These are phyloP conservation scores for carrot (Daucus carota) DNA, from an alignment of 129 eudicot genomes.

Conservation along the genomic window DNA sequence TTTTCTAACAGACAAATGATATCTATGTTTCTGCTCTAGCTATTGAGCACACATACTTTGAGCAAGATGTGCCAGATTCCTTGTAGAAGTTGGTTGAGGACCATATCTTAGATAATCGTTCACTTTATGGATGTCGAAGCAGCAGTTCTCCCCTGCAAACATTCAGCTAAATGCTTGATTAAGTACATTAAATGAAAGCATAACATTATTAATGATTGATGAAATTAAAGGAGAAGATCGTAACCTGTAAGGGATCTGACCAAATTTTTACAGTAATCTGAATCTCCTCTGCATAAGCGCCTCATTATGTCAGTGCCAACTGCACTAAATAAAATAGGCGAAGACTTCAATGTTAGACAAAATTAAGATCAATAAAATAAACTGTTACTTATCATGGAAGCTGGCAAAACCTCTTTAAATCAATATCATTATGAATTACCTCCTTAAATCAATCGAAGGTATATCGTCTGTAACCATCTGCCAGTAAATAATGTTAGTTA, in stretches of 20 bases:
- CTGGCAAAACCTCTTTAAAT: neutral
- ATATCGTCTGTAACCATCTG: neutral
- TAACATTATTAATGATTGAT: neutral
- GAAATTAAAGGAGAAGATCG: neutral
- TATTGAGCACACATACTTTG: neutral
- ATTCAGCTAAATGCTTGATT: neutral
- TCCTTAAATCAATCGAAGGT: neutral
- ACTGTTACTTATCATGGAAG: too few relatives aligned
- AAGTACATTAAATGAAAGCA: neutral
- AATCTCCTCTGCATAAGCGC: neutral
- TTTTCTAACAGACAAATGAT: neutral
- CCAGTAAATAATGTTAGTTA: neutral
- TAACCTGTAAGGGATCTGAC: neutral
- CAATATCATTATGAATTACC: neutral
- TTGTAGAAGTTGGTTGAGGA: conserved; percentile 4
- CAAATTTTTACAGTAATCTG: neutral
- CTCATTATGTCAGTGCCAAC: neutral
- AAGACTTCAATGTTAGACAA: neutral
- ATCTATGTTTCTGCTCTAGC: neutral
- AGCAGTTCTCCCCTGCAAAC: conserved; percentile 6
- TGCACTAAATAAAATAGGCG: neutral
- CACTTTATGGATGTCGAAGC: neutral
- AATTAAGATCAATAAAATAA: neutral
- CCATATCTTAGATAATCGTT: neutral
- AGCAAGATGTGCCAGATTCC: neutral